These are phyloP conservation scores for Rhodotorula sp. DNA, from an alignment of 1,284 basidiomycete species.

Conservation along the genomic window DNA sequence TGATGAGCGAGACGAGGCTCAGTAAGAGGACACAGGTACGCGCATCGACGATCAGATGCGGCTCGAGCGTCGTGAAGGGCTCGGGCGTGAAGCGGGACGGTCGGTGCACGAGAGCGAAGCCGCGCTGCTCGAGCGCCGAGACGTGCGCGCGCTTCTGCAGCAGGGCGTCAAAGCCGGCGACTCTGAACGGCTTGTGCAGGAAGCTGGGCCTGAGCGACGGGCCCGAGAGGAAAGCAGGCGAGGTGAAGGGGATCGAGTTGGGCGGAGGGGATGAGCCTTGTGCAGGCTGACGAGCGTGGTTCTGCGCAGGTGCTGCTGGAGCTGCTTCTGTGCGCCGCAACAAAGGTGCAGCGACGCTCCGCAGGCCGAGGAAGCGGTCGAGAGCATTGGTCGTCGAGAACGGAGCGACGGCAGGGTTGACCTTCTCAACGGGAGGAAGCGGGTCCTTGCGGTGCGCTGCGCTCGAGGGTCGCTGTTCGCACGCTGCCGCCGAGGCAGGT, in stretches of 20 bases:
- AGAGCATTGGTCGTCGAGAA: neutral
- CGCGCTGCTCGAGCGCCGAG: neutral
- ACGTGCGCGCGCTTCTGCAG: conserved; percentile 8
- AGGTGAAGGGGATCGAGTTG: conserved; percentile 9
- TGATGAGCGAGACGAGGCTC: conserved; percentile 1
- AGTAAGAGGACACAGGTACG: conserved; percentile 11
- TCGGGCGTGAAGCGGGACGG: neutral
- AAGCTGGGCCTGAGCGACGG: neutral
- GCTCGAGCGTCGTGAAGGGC: conserved; percentile 1
- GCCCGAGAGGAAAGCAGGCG: neutral
- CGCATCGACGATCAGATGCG: conserved; percentile 13
- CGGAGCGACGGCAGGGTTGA: neutral
- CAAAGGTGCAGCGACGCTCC: no score
- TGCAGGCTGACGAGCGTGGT: neutral
- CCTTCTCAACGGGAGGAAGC: neutral
- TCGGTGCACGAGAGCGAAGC: conserved; percentile 13
- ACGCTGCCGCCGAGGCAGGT: no score
- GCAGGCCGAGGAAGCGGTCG: neutral
- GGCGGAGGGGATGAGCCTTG: conserved; percentile 2
- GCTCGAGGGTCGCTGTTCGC: no score
- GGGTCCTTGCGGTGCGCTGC: no score
- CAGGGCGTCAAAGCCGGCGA: conserved; percentile 5
- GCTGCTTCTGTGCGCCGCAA: neutral
- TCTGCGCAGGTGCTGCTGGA: no score
- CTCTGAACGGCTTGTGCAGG: neutral